Evolutionary conservation across 1,284 basidiomycete species (phyloP).

Genomic region (Coniferiporia sulphurascens): DNA sequence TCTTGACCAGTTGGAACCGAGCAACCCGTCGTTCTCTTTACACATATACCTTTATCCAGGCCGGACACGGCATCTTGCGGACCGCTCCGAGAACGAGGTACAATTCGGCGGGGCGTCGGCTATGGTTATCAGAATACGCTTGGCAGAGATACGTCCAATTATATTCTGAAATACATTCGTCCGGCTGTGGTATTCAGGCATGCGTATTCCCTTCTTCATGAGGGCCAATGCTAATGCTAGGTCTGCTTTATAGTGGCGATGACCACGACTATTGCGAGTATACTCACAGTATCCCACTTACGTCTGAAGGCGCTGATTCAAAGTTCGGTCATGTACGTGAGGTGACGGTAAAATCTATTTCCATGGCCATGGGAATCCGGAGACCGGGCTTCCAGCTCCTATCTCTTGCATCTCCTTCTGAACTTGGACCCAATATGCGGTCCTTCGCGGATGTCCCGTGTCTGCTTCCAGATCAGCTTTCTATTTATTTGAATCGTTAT

Average conservation of each 20-base stretch:
- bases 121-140: conserved; percentile 81
- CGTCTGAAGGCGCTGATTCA: conserved; percentile 22
- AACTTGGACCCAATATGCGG: conserved; percentile 18
- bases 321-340: conserved; percentile 42
- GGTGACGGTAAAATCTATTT: conserved; percentile 82
- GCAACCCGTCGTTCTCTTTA: conserved; percentile 63
- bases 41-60: conserved; percentile 79
- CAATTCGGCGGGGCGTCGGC: conserved; percentile 70
- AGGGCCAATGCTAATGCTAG: not conserved
- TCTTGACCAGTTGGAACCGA: conserved; percentile 20
- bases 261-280: conserved; percentile 88
- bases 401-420: conserved; percentile 51
- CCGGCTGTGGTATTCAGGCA: conserved; percentile 73
- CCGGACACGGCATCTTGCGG: conserved; percentile 71
- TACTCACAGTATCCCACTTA: conserved; percentile 40
- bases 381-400: conserved; percentile 84
- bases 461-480: conserved; percentile 62
- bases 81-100: conserved; percentile 64
- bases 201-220: not conserved
- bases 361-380: conserved; percentile 72
- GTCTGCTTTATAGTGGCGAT: conserved; percentile 56
- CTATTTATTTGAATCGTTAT: conserved; percentile 58
- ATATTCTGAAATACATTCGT: conserved; percentile 60
- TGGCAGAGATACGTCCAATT: conserved; percentile 65
- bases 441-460: conserved; percentile 49